Evolutionary conservation across 148 eudicot genomes (phyloP), one percentile per base, ranked within the genome.

Genomic region (Rhododendron kiyosumense): DNA sequence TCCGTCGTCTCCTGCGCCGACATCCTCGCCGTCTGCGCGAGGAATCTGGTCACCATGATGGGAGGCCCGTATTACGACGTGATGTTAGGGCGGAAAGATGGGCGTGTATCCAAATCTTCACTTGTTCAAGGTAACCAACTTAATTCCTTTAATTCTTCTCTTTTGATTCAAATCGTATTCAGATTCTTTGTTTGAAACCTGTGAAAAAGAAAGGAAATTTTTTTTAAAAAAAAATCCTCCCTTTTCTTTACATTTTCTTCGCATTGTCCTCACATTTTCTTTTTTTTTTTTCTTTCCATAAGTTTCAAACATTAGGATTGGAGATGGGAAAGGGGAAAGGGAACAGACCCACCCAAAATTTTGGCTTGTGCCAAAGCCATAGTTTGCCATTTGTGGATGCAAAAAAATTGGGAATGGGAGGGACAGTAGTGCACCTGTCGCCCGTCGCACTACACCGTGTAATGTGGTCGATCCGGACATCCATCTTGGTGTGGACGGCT

Each of bases 1-100:
- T 86, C 84, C 52, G 88, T 86, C 45, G 93, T 91, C 24, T 91
- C 93, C 28, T 91, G 93, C 86, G 83, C 92, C 54, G 93, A 91
- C 81, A 91, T 90, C 22, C 77, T 91, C 26, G 88, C 92, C 81
- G 85, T 87, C 46, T 89, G 92, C 9, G 79, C 90, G 0, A 83
- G 91, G 15, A 84, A 89, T 32, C 89, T 89, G 45, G 91, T 89
- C 26, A 85, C 82, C 3, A 88, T 88, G 90, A 81, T 83, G 79
- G 91, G 91, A 1, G 93, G 93, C 22, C 93, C 93, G 0, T 86
- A 59, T 61, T 89, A 86, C 83, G 14, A 51, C 8, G 91, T 89
- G 4, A 34, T 73, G 30, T 4, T 91, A 1, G 93, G 93, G 81
- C 84, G 93, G 2, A 86, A 69, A 45, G 93, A 91, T 48, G 81